phyloP scores from a whole-genome alignment of 805 yeast genomes.

The Suhomyces sp. region DNA sequence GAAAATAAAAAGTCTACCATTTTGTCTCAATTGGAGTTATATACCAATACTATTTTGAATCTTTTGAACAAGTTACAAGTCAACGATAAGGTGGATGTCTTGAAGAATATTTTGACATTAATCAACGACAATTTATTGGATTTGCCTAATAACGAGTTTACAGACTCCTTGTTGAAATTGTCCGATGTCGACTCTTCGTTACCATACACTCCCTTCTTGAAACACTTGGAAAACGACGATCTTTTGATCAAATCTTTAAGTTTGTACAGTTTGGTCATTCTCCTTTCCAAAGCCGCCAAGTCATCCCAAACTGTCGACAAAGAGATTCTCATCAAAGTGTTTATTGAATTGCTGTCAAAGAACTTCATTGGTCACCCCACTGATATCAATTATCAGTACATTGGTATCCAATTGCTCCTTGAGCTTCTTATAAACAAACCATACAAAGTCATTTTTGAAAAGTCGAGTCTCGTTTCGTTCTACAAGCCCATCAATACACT shows the following conservation, averaged over 20 bases:
- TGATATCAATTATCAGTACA: conserved; percentile 52
- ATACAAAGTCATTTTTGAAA: conserved; percentile 51
- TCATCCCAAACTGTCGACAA: conserved; percentile 26
- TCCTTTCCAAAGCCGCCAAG: conserved; percentile 36
- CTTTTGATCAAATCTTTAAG: conserved; percentile 54
- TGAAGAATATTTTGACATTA: conserved; percentile 61
- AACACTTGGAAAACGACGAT: conserved; percentile 54
- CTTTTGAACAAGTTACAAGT: conserved; percentile 48
- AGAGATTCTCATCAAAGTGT: conserved; percentile 38
- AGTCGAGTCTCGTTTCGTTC: conserved; percentile 31
- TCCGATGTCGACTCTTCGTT: conserved; percentile 41
- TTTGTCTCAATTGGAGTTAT: conserved; percentile 44
- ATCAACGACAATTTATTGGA: conserved; percentile 54
- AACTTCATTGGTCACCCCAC: conserved; percentile 27
- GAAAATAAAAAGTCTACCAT: conserved; percentile 44
- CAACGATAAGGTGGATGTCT: conserved; percentile 57
- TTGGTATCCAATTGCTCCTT: conserved; percentile 61
- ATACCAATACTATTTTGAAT: conserved; percentile 52
- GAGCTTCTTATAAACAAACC: conserved; percentile 54
- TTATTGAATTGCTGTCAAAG: conserved; percentile 32
- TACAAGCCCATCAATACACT: conserved; percentile 32
- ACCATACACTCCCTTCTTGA: conserved; percentile 53
- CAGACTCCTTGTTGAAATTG: conserved; percentile 41
- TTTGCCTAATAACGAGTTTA: conserved; percentile 31
- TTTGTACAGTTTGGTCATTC: conserved; percentile 50